These are phyloP conservation scores for Arthrobotrys sinensis DNA, from an alignment of 2,329 filamentous ascomycete genomes.

Conservation along the genomic window DNA sequence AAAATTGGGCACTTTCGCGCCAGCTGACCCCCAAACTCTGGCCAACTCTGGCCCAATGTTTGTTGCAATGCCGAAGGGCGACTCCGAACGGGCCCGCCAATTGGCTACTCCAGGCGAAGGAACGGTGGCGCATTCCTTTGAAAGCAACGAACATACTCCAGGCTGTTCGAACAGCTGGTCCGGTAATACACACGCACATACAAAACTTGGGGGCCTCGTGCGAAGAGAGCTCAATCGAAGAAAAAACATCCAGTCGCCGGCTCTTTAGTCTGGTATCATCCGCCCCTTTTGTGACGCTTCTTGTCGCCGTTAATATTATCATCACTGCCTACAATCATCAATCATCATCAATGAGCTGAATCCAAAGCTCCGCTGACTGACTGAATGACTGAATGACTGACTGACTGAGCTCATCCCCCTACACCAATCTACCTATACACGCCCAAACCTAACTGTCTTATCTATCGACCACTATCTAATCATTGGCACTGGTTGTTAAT, in stretches of 20 bases:
- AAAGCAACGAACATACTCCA: background rate
- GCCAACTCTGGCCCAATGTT: conserved; percentile 25
- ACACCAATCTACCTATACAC: background rate
- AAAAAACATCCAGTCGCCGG: background rate
- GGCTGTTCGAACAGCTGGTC: background rate
- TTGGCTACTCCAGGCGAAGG: conserved; percentile 38
- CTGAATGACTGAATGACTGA: background rate
- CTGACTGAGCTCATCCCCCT: background rate
- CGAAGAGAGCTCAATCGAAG: conserved; percentile 4
- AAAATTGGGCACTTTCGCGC: conserved; percentile 46
- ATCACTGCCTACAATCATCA: background rate
- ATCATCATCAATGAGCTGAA: conserved; percentile 1
- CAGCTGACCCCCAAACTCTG: conserved; percentile 59
- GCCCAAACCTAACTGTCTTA: background rate
- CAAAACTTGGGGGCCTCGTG: conserved; percentile 46
- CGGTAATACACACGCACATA: conserved; percentile 11
- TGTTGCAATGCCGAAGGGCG: conserved; percentile 51
- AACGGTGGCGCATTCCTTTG: conserved; percentile 53
- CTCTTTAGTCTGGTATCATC: conserved; percentile 31
- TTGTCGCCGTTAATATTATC: conserved; percentile 2
- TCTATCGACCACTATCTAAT: background rate
- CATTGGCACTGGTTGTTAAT: background rate
- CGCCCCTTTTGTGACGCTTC: conserved; percentile 48
- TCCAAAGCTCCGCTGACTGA: conserved; percentile 4
- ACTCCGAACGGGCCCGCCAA: conserved; percentile 45